These are phyloP conservation scores for Leavenworthia alabamica DNA, from an alignment of 345 rosid genomes.

Conservation along the genomic window DNA sequence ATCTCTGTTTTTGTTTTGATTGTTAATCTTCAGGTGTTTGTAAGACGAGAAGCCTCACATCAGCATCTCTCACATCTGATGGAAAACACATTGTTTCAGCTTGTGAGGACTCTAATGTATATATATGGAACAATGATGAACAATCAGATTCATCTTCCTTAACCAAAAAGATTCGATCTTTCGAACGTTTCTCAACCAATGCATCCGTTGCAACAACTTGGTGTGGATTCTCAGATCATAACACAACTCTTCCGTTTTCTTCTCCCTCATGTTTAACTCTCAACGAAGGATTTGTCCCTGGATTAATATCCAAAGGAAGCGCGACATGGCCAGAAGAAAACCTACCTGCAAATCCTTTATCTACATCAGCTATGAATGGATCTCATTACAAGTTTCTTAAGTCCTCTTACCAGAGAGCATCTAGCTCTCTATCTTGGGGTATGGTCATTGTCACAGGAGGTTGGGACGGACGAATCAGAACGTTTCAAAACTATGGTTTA, in stretches of 20 bases:
- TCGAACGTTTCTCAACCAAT: conserved; percentile 64
- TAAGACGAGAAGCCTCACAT: conserved; percentile 49
- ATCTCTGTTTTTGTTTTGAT: background rate
- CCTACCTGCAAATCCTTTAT: conserved; percentile 34
- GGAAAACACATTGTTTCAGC: conserved; percentile 80
- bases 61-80: conserved; percentile 59
- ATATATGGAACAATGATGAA: conserved; percentile 55
- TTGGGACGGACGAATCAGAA: conserved; percentile 82
- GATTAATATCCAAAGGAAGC: conserved; percentile 39
- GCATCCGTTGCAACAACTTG: conserved; percentile 80
- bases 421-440: conserved; percentile 77
- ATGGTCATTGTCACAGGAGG: conserved; percentile 89
- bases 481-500: conserved; percentile 89
- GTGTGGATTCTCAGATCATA: conserved; percentile 44
- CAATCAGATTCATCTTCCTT: conserved; percentile 25
- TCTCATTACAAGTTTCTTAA: conserved; percentile 67
- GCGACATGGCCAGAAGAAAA: conserved; percentile 79
- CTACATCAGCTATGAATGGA: conserved; percentile 41
- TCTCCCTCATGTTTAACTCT: conserved; percentile 45
- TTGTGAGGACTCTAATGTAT: conserved; percentile 67
- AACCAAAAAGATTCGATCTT: conserved; percentile 47
- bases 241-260: conserved; percentile 36
- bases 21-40: conserved; percentile 34
- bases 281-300: conserved; percentile 50
- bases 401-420: conserved; percentile 60